Conservation (phyloP, 352 stramenopile species). For the Phytopythium helicoides region DNA sequence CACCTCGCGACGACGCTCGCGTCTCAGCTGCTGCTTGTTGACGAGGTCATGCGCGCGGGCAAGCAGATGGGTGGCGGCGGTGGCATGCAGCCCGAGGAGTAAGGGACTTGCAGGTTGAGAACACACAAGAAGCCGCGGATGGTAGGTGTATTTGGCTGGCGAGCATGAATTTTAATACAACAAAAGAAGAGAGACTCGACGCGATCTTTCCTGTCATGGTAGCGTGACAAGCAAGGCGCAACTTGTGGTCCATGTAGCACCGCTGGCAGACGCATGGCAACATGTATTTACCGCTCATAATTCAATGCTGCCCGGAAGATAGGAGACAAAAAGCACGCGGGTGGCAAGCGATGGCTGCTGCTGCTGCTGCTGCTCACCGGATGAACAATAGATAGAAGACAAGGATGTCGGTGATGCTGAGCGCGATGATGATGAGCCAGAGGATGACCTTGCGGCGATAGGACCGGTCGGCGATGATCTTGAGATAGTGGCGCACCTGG, state of each 20-base stretch:
- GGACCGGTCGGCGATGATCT: conserved; percentile 69
- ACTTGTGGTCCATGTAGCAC: no score
- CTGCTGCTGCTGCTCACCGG: conserved; percentile 11
- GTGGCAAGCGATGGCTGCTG: no score
- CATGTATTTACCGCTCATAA: no score
- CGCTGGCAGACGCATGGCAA: no score
- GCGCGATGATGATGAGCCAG: conserved; percentile 62
- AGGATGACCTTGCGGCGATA: conserved; percentile 67
- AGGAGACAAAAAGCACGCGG: no score
- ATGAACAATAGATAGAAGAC: conserved; percentile 89
- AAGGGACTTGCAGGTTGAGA: conserved; percentile 14
- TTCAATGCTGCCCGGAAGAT: no score
- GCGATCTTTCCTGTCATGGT: no score
- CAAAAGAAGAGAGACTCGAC: no score
- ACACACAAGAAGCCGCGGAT: no score
- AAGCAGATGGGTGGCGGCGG: conserved; percentile 94
- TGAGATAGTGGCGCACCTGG: conserved; percentile 59
- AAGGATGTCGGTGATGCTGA: conserved; percentile 63
- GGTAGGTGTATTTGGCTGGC: conserved; percentile 1
- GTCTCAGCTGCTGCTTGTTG: conserved; percentile 98
- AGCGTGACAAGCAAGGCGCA: no score
- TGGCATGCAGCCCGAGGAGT: conserved; percentile 60
- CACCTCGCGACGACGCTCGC: conserved; percentile 97
- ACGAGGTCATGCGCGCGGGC: conserved; percentile 99
- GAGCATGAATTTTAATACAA: conserved; percentile 11